phyloP scores from a whole-genome alignment of 495 filamentous ascomycete genomes.

The Talaromyces adpressus region DNA sequence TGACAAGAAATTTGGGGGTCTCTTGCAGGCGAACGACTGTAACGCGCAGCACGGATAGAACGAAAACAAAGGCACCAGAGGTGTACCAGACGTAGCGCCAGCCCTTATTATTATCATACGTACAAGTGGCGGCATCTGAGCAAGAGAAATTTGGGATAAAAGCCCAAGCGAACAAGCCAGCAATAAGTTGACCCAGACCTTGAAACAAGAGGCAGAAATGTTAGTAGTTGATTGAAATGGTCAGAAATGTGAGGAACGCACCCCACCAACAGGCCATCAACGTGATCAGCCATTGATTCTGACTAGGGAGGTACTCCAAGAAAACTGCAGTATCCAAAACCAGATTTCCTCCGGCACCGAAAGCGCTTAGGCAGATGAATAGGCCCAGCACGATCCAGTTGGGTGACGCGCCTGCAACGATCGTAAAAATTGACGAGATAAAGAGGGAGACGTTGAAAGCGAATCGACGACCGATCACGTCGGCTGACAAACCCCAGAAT shows the following conservation, averaged over 20 bases:
- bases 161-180: conserved; percentile 38
- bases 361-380: conserved; percentile 38
- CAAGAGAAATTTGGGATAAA: conserved; percentile 37
- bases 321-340: conserved; percentile 61
- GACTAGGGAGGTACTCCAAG: conserved; percentile 42
- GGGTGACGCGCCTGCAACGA: conserved; percentile 41
- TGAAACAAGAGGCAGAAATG: not conserved
- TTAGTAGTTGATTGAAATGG: not conserved
- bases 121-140: conserved; percentile 28
- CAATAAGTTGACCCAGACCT: conserved; percentile 22
- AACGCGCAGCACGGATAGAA: conserved; percentile 59
- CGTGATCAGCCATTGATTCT: conserved; percentile 40
- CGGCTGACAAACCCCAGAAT: conserved; percentile 48
- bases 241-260: conserved; percentile 7
- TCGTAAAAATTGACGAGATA: conserved; percentile 39
- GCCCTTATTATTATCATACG: conserved; percentile 39
- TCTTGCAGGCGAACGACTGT: conserved; percentile 61
- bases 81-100: conserved; percentile 54
- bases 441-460: conserved; percentile 48
- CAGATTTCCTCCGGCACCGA: conserved; percentile 59
- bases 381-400: conserved; percentile 43
- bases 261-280: conserved; percentile 47
- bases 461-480: conserved; percentile 46
- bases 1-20: conserved; percentile 67
- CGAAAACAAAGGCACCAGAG: conserved; percentile 57